Evolutionary conservation across 768 basidiomycete genomes (phyloP).

Genomic region (Panellus pusillus): DNA sequence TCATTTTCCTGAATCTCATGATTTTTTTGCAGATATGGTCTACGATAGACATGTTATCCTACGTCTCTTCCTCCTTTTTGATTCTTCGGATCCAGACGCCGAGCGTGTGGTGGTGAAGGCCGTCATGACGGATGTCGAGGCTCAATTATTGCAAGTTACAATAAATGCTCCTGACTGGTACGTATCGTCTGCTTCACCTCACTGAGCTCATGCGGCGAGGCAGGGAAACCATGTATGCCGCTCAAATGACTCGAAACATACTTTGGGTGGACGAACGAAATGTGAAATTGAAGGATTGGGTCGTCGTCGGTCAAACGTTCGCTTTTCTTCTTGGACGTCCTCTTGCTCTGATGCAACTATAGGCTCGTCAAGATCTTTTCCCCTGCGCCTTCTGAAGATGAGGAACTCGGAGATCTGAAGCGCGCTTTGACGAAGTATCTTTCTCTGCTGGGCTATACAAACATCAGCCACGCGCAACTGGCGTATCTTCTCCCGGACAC

Average conservation of each 20-base stretch:
- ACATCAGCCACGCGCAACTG: conserved; percentile 52
- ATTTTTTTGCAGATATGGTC: conserved; percentile 46
- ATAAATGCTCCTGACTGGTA: conserved; percentile 73
- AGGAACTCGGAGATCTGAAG: conserved; percentile 35
- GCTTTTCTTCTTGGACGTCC: conserved; percentile 20
- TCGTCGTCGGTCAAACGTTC: conserved; percentile 58
- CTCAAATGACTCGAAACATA: conserved; percentile 56
- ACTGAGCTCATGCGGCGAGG: neutral
- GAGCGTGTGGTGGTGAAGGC: conserved; percentile 55
- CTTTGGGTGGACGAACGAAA: conserved; percentile 51
- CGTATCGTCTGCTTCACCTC: conserved; percentile 22
- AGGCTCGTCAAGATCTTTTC: conserved; percentile 27
- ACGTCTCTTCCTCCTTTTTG: conserved; percentile 41
- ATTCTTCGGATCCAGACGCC: conserved; percentile 35
- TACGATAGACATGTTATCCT: conserved; percentile 35
- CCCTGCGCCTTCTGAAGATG: conserved; percentile 8
- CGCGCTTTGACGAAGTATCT: conserved; percentile 53
- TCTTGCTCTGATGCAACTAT: conserved; percentile 33
- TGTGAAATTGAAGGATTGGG: conserved; percentile 50
- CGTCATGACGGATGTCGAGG: conserved; percentile 52
- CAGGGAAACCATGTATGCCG: conserved; percentile 64
- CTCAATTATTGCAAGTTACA: conserved; percentile 49
- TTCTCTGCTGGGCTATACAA: conserved; percentile 50
- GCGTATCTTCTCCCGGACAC: conserved; percentile 40
- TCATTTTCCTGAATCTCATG: neutral